Evolutionary conservation across 164 flowering plant genomes (phyloP), one percentile per base, ranked within the genome.

Genomic region (Brasenia schreberi): DNA sequence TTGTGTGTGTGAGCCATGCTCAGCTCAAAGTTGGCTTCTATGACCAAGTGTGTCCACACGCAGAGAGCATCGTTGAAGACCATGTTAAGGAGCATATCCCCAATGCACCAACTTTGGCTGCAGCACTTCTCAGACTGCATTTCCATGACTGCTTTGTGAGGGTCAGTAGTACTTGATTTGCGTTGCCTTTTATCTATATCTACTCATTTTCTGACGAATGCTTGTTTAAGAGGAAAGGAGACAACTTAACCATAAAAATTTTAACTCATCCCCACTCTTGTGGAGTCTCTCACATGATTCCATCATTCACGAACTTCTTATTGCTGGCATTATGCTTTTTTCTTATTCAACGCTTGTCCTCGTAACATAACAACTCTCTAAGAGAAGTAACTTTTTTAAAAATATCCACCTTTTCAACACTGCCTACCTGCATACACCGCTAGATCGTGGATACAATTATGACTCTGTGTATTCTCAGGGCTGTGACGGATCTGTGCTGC

Each of bases 81-180:
- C 84, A 65, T 68, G 89, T 90, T 61, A 64, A 73, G 7, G n/a
- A 82, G 68, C 94, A 82, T 66, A 80, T 93, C 69, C 84, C 76
- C 1, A 74, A 85, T 71, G 95, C 85, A 49, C 97, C 94, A 0
- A 61, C 82, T 10, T 61, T 89, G 70, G 92, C 94, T 0, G 89
- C 96, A 0, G 43, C 85, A 5, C 53, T 91, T 2, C 64, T 91
- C 0, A 76, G 97, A 78, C 84, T 89, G 90, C 86, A 86, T 63
- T 91, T 89, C 69, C 97, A 91, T 78, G 97, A 91, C 69, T 91
- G 97, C 74, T 91, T 91, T 70, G 97, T 91, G 23, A 78, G 92
- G 85, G 96, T 91, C 4, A 45, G 83, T 73, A 4, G 27, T 23
- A 44, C 62, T 5, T 19, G 45, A 43, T 17, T 52, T 5, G 39